Conservation (phyloP, 1,284 basidiomycete species). For the Golubevia pallescens region DNA sequence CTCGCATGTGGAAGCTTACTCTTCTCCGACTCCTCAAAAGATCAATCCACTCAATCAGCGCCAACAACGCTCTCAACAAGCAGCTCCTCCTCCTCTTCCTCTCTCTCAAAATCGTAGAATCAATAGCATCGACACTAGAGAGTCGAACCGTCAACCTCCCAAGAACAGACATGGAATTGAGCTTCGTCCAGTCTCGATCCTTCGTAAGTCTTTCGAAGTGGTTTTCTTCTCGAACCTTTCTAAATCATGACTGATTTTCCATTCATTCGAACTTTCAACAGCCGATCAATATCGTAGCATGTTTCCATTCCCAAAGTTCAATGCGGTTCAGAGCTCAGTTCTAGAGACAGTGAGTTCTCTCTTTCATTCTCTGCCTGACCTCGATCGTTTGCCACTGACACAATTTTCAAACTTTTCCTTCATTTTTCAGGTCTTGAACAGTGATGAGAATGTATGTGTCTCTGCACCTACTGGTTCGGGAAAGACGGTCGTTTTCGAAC, state of each 20-base stretch:
- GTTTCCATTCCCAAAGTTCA: conserved; percentile 88
- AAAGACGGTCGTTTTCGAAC: conserved; percentile 78
- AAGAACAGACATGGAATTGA: conserved; percentile 68
- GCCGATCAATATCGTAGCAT: conserved; percentile 80
- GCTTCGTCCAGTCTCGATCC: conserved; percentile 74
- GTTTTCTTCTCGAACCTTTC: conserved; percentile 10
- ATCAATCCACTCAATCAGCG: background rate
- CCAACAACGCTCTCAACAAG: background rate
- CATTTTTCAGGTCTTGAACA: conserved; percentile 71
- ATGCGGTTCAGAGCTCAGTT: conserved; percentile 83
- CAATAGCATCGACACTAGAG: too few species aligned
- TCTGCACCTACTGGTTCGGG: conserved; percentile 49
- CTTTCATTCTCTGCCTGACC: conserved; percentile 3
- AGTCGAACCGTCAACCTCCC: conserved; percentile 50
- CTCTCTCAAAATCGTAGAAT: too few species aligned
- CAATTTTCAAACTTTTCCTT: background rate
- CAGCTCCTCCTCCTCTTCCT: too few species aligned
- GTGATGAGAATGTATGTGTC: conserved; percentile 76
- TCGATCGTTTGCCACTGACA: conserved; percentile 1
- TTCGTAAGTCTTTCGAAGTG: conserved; percentile 69
- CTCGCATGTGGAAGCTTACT: background rate
- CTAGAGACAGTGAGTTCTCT: conserved; percentile 72
- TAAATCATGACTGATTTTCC: conserved; percentile 7
- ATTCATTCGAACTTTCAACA: conserved; percentile 60
- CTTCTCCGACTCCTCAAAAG: background rate